A percentile compares a stretch with the other conserved stretches of the same genome.
Conservation (phyloP, 75 land plant species). For the Adiantum capillusveneris region DNA sequence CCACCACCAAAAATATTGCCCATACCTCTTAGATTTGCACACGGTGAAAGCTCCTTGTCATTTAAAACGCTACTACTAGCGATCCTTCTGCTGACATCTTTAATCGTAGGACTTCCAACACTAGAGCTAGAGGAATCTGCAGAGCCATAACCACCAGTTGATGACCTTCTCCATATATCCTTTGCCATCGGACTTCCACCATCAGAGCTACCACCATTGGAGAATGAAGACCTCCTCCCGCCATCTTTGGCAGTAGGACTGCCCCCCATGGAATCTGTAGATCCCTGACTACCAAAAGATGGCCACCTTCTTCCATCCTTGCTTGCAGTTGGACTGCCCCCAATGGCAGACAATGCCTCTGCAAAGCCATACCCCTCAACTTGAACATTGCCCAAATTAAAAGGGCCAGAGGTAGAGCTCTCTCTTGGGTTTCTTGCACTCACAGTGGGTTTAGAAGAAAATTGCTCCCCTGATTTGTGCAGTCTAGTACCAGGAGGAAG, state of each 20-base stretch:
- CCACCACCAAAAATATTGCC: background rate
- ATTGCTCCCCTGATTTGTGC: background rate
- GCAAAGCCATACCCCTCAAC: too few species aligned
- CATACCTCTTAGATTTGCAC: background rate
- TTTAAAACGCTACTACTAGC: background rate
- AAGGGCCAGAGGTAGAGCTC: too few species aligned
- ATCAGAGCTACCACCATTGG: constrained; percentile 1
- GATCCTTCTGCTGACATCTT: background rate
- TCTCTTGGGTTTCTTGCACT: background rate
- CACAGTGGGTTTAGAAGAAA: background rate
- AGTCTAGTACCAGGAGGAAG: background rate
- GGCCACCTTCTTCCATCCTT: constrained; percentile 3
- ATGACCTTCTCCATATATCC: background rate
- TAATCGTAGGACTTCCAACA: background rate
- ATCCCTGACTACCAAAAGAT: background rate
- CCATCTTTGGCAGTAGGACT: constrained; percentile 3
- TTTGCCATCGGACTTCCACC: background rate
- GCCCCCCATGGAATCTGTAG: background rate
- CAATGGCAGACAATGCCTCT: background rate
- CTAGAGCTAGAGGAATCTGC: background rate
- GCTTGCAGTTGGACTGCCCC: background rate
- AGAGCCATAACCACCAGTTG: constrained; percentile 1
- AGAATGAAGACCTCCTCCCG: background rate
- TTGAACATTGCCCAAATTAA: too few species aligned
- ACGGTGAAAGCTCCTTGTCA: background rate